Evolutionary conservation across 805 yeast species (phyloP), one percentile per base, ranked within the genome.

Genomic region (Candida nonsorbophila): DNA sequence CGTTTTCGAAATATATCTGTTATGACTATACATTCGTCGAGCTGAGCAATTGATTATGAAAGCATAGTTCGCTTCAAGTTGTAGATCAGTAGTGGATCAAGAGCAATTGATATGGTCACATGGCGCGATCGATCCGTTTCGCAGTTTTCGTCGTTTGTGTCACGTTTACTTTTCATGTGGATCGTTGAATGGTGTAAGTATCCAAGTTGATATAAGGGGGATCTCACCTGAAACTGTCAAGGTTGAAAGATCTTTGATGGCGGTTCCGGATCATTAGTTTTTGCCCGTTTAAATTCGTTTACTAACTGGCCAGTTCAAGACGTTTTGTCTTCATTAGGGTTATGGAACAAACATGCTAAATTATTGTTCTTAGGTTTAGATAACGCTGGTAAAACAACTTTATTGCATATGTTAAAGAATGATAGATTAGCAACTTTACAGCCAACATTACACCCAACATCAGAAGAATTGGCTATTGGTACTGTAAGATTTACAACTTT

Each of bases 391-490:
- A 64, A 64, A 39, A 63, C 71, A 34, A 64, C 71, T 24, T 51
- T 65, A 37, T 57, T 64, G 38, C 71, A 64, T 44, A 64, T 64
- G 71, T 61, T 64, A 47, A 65, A 79, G 67, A 92, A 92, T 55
- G 99, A 92, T 63, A 80, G 99, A 65, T 74, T 92, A 65, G 98
- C 99, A 36, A 87, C 97, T 27, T 74, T 92, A 49, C 95, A 87
- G 61, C 98, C 98, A 47, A 92, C 99, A 16, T 77, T 88, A 62
- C 99, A 92, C 60, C 99, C 99, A 51, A 87, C 99, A 12, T 86
- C 96, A 15, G 99, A 92, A 63, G 99, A 92, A 58, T 74, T 92
- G 49, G 88, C 97, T 38, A 92, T 92, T 49, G 98, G 97, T 45
- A 82, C 84, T 46, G 94, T 90, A 39, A 81, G 90, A 58, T 92